phyloP scores from a whole-genome alignment of 495 filamentous ascomycete genomes.

The Penicillium cosmopolitanum region DNA sequence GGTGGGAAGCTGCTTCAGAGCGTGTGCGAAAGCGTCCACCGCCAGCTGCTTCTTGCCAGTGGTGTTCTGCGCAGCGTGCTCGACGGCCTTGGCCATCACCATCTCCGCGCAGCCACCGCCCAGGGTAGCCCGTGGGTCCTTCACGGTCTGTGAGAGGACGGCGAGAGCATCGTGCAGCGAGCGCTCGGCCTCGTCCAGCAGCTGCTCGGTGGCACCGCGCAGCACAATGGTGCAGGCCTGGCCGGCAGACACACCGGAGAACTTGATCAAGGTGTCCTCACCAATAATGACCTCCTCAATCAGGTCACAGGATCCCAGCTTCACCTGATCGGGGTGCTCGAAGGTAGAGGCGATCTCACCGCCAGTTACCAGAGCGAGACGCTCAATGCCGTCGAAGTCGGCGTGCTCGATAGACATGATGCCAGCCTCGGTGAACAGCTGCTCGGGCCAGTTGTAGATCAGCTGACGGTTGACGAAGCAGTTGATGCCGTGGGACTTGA shows the following conservation, averaged over 20 bases:
- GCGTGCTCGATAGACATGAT: constrained; percentile 99
- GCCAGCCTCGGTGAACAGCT: constrained; percentile 95
- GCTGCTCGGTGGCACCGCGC: constrained; percentile 92
- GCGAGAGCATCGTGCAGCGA: constrained; percentile 95
- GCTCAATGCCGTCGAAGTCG: constrained; percentile 97
- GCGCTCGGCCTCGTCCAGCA: constrained; percentile 95
- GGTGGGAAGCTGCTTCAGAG: constrained; percentile 89
- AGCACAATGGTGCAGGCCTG: constrained; percentile 96
- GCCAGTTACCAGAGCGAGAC: constrained; percentile 91
- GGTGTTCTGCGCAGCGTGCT: constrained; percentile 89
- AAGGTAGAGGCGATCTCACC: constrained; percentile 98
- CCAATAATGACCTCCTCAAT: constrained; percentile 99
- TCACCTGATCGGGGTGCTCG: constrained; percentile 95
- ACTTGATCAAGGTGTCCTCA: constrained; percentile 95
- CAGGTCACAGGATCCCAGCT: constrained; percentile 91
- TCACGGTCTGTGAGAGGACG: constrained; percentile 95
- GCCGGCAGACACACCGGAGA: constrained; percentile 93
- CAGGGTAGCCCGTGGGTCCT: constrained; percentile 90
- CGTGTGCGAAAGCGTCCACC: constrained; percentile 85
- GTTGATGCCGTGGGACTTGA: constrained; percentile 99
- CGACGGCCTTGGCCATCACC: constrained; percentile 98
- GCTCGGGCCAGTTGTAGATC: constrained; percentile 99
- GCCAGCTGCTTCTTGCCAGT: constrained; percentile 96
- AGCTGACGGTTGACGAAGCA: constrained; percentile 99
- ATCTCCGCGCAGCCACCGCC: constrained; percentile 97